phyloP scores from a whole-genome alignment of 495 filamentous ascomycete genomes.

The Pyronema domesticum region DNA sequence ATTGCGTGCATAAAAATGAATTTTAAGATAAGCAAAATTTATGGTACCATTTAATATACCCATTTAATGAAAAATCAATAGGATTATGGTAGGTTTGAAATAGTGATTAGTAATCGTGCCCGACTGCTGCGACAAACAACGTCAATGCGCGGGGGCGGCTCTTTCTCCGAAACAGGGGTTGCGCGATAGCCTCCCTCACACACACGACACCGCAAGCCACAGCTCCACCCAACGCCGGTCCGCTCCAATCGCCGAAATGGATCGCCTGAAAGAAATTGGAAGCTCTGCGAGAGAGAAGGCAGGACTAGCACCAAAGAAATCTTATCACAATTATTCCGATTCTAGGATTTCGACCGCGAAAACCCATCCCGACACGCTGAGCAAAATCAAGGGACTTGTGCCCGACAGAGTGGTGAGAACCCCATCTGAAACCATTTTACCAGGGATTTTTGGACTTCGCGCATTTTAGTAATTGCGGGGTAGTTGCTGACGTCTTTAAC shows the following conservation, averaged over 20 bases:
- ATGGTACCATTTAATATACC: no score
- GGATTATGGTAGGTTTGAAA: no score
- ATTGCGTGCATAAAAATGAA: no score
- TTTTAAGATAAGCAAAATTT: no score
- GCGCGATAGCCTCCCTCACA: no score
- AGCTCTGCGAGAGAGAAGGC: not conserved
- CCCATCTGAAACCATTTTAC: not conserved
- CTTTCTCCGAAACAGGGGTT: no score
- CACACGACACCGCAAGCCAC: no score
- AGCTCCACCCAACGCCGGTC: no score
- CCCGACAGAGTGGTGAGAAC: not conserved
- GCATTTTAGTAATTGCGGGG: not conserved
- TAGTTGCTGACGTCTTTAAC: not conserved
- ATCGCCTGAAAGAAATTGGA: not conserved
- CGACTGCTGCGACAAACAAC: no score
- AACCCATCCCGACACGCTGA: not conserved
- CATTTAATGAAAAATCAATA: no score
- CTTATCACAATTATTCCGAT: not conserved
- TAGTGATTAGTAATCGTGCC: no score
- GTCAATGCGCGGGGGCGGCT: no score
- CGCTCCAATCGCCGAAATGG: not conserved
- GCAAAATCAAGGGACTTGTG: not conserved
- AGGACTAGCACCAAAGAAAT: not conserved
- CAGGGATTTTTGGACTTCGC: not conserved
- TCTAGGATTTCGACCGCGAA: not conserved